Evolutionary conservation across 805 yeast genomes (phyloP).

Genomic region (Yamadazyma sp.): DNA sequence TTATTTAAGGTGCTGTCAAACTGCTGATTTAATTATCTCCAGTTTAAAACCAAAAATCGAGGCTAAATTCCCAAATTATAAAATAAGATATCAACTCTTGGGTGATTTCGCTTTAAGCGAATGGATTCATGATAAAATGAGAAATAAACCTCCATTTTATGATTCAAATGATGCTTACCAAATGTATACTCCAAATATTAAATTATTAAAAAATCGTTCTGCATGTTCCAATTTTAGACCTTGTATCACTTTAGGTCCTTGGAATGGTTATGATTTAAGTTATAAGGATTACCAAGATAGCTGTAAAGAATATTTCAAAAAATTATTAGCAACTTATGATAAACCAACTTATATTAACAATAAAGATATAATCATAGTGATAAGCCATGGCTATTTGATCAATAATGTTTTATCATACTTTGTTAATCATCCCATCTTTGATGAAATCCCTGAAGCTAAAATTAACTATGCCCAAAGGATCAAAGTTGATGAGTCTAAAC

Average conservation of each 20-base stretch:
- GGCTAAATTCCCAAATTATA: conserved; percentile 24
- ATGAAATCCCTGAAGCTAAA: conserved; percentile 41
- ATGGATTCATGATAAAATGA: conserved; percentile 45
- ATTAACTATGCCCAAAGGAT: conserved; percentile 30
- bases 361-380: conserved; percentile 34
- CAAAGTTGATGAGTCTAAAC: conserved; percentile 7
- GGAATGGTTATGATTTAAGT: conserved; percentile 39
- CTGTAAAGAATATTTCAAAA: conserved; percentile 38
- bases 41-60: conserved; percentile 22
- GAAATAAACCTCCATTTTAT: conserved; percentile 37
- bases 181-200: conserved; percentile 44
- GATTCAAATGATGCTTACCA: conserved; percentile 45
- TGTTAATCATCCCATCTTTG: conserved; percentile 42
- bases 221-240: conserved; percentile 41
- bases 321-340: conserved; percentile 42
- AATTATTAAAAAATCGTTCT: conserved; percentile 28
- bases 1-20: conserved; percentile 42
- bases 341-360: conserved; percentile 28
- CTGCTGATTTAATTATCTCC: conserved; percentile 38
- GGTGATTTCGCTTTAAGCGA: conserved; percentile 45
- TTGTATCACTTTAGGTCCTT: conserved; percentile 39
- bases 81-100: conserved; percentile 34
- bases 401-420: conserved; percentile 38
- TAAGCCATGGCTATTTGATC: conserved; percentile 42
- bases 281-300: conserved; percentile 38